Evolutionary conservation across 2,329 filamentous ascomycete species (phyloP), one percentile per base, ranked within the genome.

Genomic region (Microsporum ferrugineum): DNA sequence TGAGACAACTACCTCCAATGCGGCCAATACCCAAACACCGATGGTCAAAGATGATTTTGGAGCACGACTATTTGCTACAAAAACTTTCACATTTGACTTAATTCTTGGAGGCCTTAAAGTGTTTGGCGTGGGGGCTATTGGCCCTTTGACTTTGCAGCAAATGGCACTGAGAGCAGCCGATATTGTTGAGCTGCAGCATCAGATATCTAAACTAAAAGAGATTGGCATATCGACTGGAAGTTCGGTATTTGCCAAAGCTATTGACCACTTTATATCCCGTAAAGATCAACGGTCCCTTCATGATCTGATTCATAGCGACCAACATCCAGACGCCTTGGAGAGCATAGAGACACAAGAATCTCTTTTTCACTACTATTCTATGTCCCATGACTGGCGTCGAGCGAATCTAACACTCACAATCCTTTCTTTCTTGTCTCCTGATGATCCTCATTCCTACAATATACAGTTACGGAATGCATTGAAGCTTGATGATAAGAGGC

Each of bases 41-140:
- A 58, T n/a, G 34, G 82, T 84, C 64, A 86, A 83, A 68, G 89
- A 94, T 71, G 74, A 78, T 0, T 80, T 95, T 34, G 87, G 88
- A 17, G 88, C 91, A n/a, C 83, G 86, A 64, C 84, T 90, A 76
- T 91, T 96, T 70, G 91, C 91, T 7, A 88, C 85, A 1, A 86
- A 79, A 61, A 88, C 88, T 71, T 80, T 94, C 27, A 83, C 86
- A 0, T 77, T 91, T 7, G 84, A 91, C 61, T 82, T 87, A 65
- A 84, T 89, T 31, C 83, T 95, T 60, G 82, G 82, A 38, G 80
- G 88, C 5, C 76, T 94, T 17, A 79, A 82, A 61, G 83, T 88
- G 67, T 82, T 95, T 58, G 88, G 88, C 1, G 77, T 95, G 3
- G 79, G 83, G 56, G 77, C 79, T 39, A 86, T 96, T 64, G 91